Evolutionary conservation across 179 eudicot species (phyloP), one percentile per base, ranked within the genome.

Genomic region (Silene noctiflora): DNA sequence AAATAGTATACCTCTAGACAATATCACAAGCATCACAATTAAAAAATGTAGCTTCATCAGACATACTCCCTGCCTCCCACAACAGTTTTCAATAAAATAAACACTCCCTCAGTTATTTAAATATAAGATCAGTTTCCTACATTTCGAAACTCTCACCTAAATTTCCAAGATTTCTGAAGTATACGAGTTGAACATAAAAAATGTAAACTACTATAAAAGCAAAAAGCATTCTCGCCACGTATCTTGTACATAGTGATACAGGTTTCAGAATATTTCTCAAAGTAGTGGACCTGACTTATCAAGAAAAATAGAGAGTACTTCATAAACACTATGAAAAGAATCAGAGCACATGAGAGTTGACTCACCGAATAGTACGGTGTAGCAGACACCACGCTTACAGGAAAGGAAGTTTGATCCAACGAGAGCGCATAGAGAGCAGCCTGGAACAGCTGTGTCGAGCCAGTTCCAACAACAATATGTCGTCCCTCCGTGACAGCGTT

Each of bases 401-500:
- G 93, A 65, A 86, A 81, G 25, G 86, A 62, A 19, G 77, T 72
- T 55, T 84, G 76, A n/a, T 79, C 11, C 0, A 88, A 72, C 11
- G 86, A 82, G 55, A 94, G 88, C 39, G 99, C 97, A 80, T 85
- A 95, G 0, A 95, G 80, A 27, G 93, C 95, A 73, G 99, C 99
- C 77, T 95, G 97, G 82, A 85, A 88, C 39, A 95, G 85, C 79
- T 95, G 99, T 1, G 93, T 85, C 0, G 98, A 93, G 4, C 98
- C 99, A 0, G 99, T 91, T 67, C 99, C 99, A n/a, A 95, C 99
- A 48, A 95, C 94, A 63, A 95, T 90, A 76, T 91, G 81, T 3
- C 85, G 87, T 66, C 79, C 88, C 13, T 88, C 83, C 5, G 97
- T 93, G 46, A 88, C 75, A 0, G 97, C 97, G 73, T 95, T 95